These are phyloP conservation scores for Linderniella brevidens DNA, from an alignment of 257 asterid species.

Conservation along the genomic window DNA sequence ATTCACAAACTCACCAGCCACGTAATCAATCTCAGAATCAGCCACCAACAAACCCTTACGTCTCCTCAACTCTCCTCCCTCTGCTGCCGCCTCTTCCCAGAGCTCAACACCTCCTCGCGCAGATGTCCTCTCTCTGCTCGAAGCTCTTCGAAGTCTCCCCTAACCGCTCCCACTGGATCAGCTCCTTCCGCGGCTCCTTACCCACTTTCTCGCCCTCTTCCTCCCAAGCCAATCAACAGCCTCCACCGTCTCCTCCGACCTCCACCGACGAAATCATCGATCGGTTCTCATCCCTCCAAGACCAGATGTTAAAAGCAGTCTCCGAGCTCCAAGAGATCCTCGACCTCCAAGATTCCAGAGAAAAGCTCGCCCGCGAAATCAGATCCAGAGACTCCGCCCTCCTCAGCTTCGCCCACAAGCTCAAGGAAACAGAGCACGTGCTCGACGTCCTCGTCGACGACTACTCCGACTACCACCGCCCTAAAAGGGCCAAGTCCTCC, in stretches of 20 bases:
- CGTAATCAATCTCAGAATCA: too few relatives aligned
- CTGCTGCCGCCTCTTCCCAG: slow-evolving; percentile 85
- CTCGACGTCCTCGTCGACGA: slow-evolving; percentile 79
- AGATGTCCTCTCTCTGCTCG: slow-evolving; percentile 76
- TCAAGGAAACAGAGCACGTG: slow-evolving; percentile 52
- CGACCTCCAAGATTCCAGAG: slow-evolving; percentile 79
- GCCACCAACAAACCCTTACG: slow-evolving; percentile 26
- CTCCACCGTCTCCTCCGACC: slow-evolving; percentile 24
- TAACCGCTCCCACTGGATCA: slow-evolving; percentile 58
- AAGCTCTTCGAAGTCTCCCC: slow-evolving; percentile 80
- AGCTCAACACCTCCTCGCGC: slow-evolving; percentile 68
- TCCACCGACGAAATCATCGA: slow-evolving; percentile 57
- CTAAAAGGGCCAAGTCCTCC: slow-evolving; percentile 42
- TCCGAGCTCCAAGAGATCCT: slow-evolving; percentile 83
- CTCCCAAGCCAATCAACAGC: slow-evolving; percentile 34
- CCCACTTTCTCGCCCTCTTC: slow-evolving; percentile 63
- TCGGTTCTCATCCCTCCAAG: slow-evolving; percentile 47
- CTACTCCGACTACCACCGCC: slow-evolving; percentile 60
- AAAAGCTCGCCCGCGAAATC: slow-evolving; percentile 47
- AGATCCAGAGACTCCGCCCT: slow-evolving; percentile 48
- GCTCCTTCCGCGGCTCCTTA: slow-evolving; percentile 61
- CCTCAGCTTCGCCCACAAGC: slow-evolving; percentile 61
- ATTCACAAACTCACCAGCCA: slow-evolving; percentile 27
- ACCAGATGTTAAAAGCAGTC: slow-evolving; percentile 73
- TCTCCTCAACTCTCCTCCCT: slow-evolving; percentile 71